phyloP scores from a whole-genome alignment of 768 basidiomycete genomes.

The Tephrocybe rancida region DNA sequence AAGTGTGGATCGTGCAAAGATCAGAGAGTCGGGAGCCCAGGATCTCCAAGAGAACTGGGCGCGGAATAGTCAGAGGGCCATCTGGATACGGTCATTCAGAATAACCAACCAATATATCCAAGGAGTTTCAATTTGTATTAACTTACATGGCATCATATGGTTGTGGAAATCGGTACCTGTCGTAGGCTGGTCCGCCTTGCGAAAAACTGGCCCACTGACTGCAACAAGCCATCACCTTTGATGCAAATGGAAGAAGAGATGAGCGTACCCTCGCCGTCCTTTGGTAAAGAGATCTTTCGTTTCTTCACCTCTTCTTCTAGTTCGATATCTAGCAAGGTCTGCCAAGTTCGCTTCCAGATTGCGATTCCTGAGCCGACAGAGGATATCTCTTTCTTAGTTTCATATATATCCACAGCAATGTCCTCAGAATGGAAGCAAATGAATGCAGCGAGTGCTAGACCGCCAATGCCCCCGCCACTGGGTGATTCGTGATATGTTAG shows the following conservation, averaged over 20 bases:
- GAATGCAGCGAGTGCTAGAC: constrained; percentile 38
- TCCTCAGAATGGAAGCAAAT: constrained; percentile 31
- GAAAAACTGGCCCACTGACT: constrained; percentile 26
- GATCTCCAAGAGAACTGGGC: constrained; percentile 26
- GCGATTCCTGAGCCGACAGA: constrained; percentile 43
- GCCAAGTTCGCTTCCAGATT: constrained; percentile 42
- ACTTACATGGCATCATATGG: constrained; percentile 26
- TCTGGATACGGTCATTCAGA: constrained; percentile 5
- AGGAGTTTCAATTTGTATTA: no score
- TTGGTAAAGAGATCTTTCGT: constrained; percentile 22
- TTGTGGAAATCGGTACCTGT: constrained; percentile 26
- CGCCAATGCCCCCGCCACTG: constrained; percentile 36
- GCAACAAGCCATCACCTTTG: neutral
- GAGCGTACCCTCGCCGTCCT: constrained; percentile 25
- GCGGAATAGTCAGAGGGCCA: constrained; percentile 23
- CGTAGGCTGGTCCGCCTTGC: constrained; percentile 24
- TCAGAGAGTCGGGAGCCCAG: constrained; percentile 19
- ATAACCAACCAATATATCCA: no score
- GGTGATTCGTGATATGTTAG: neutral
- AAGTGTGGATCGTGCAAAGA: constrained; percentile 28
- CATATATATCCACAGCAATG: constrained; percentile 40
- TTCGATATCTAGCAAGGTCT: constrained; percentile 38
- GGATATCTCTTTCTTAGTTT: constrained; percentile 40
- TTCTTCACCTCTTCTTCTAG: constrained; percentile 28
- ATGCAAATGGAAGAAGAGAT: neutral